Base-by-base conservation (phyloP, 2,329 filamentous ascomycete genomes). In the Beauveria sp. region DNA sequence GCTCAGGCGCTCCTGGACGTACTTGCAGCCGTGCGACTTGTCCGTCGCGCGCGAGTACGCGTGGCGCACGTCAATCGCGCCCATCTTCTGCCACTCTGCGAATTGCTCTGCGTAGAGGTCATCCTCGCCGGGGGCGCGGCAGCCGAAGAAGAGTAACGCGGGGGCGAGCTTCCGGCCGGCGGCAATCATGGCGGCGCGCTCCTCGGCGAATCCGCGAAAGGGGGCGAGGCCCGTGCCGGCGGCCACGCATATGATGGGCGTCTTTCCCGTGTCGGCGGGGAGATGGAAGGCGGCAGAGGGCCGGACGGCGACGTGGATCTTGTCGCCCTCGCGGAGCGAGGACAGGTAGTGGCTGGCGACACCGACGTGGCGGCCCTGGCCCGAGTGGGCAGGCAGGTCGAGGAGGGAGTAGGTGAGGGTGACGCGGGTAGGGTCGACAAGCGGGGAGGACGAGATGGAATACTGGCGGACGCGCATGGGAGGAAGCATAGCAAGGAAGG, bases 381-480 rank as follows among this genome's bases (percentile, higher is more conserved):
- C 77, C 2, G 79, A 77, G 12, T 80, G 74, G 0, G 85, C 80
- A 0, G 82, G 80, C 2, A 76, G 77, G 53, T 86, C 79, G 55
- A 90, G 79, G 1, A 92, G 80, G 3, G 81, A 80, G 74, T 88
- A 91, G 3, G 88, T 91, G 28, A 92, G 79, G 0, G 86, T 86
- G 55, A 82, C 81, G 61, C 78, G 77, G 12, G 74, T 75, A 0
- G 82, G 77, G 63, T 86, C 80, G 64, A 76, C 77, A 0, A 90
- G 77, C 0, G 89, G 87, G 0, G 88, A 90, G 0, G 88, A 91
- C 0, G 89, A 91, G 68, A 92, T 91, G 37, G 86, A 90, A 66
- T 92, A 92, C 71, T 90, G 87, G n/a, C 89, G 82, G 44, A 90
- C 80, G 30, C 89, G 85, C 85, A 94, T 90, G 0, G 89, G 87